Evolutionary conservation across 2,329 filamentous ascomycete genomes (phyloP), one percentile per base, ranked within the genome.

Genomic region (Scorias spongiosa): DNA sequence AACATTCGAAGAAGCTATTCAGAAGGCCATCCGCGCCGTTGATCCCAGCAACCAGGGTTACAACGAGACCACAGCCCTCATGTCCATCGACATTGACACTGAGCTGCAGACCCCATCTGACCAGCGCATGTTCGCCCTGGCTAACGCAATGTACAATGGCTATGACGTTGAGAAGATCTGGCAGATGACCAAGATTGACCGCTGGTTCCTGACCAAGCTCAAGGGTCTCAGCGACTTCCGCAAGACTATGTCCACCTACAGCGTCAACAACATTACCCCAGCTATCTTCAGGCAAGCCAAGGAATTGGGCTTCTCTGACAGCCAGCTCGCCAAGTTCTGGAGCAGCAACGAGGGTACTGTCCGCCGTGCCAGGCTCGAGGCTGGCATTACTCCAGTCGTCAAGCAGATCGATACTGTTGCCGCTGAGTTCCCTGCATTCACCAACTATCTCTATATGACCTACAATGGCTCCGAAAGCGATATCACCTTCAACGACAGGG

Each of bases 361-460:
- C 20, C 80, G 91, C 50, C 79, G 83, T 43, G 68, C 87, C 60
- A 78, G 91, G 60, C 74, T 87, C n/a, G 88, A 96, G 55, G 76
- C 81, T 34, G 84, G 84, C 38, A 86, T 98, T 55, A 76, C 77
- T 50, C 91, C 91, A 0, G 81, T 86, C 48, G 89, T 95, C 44
- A 96, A 96, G 74, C 89, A 96, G 67, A 96, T 98, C 47, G 91
- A 98, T 67, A 98, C 91, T 0, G 91, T 98, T 40, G 91, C 91
- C 41, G 91, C 88, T 12, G 91, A 98, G 64, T 96, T 95, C 69
- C 89, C 89, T 6, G 84, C 86, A 5, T 81, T 77, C 53, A 96
- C 91, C 15, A 96, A 98, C 66, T 98, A 98, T 60, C 75, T 96
- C 10, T 96, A 96, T 65, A 70, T 93, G 48, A 96, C 91, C 0